These are phyloP conservation scores for Exophiala dermatitidis DNA, from an alignment of 2,329 filamentous ascomycete genomes.

Conservation along the genomic window DNA sequence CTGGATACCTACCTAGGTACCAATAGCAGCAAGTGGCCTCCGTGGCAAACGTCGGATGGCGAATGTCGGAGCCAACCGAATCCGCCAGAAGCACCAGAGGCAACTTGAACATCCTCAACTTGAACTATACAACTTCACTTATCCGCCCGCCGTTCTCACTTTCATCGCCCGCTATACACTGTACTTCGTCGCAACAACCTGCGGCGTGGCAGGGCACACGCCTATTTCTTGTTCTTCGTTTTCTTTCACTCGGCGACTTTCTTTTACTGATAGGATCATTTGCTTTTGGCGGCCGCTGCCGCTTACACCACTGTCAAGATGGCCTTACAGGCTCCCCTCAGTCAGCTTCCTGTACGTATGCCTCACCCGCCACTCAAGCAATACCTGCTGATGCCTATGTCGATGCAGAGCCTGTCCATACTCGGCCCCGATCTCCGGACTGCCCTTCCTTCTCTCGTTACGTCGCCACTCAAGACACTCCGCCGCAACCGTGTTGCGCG, in stretches of 20 bases:
- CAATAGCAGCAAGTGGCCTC: too few species aligned
- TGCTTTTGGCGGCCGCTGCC: constrained; percentile 6
- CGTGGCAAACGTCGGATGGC: too few species aligned
- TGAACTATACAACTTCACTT: too few species aligned
- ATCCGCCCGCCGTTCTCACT: background rate
- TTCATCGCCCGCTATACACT: background rate
- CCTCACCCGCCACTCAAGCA: background rate
- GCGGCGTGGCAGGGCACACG: constrained; percentile 1
- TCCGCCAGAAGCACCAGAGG: too few species aligned
- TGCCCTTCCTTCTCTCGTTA: constrained; percentile 19
- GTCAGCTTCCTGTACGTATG: constrained; percentile 19
- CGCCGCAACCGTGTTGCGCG: constrained; percentile 22
- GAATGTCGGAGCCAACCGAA: too few species aligned
- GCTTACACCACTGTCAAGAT: constrained; percentile 13
- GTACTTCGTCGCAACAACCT: background rate
- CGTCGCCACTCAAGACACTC: constrained; percentile 21
- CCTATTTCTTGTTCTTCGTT: background rate
- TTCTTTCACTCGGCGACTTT: background rate
- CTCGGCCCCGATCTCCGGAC: constrained; percentile 22
- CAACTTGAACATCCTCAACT: too few species aligned
- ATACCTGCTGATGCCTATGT: constrained; percentile 7
- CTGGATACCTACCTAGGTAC: too few species aligned
- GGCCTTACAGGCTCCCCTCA: constrained; percentile 21
- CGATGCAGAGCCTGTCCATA: constrained; percentile 19
- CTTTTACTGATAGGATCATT: background rate